Conservation (phyloP, 208 protist genomes). For the Leishmania guyanensis region DNA sequence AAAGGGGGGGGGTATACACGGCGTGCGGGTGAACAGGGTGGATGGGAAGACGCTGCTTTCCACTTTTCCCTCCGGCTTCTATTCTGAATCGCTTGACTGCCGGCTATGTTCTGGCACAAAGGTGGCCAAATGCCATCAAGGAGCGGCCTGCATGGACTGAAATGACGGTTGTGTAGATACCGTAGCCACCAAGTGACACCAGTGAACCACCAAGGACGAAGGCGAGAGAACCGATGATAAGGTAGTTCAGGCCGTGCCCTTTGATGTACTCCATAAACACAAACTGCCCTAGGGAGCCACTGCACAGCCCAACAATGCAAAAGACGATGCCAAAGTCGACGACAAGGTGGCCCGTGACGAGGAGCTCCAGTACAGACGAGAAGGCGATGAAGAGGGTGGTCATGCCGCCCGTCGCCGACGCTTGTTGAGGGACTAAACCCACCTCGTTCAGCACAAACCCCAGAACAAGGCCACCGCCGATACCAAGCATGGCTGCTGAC, state of each 20-base stretch:
- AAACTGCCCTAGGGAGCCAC: conserved; percentile 69
- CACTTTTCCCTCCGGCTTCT: neutral
- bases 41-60: neutral
- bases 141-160: conserved; percentile 35
- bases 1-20: too few species aligned
- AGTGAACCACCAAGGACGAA: conserved; percentile 75
- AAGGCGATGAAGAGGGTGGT: conserved; percentile 86
- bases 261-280: conserved; percentile 81
- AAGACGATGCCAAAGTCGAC: conserved; percentile 69
- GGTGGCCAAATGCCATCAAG: conserved; percentile 53
- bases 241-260: conserved; percentile 50
- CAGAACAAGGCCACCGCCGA: conserved; percentile 83
- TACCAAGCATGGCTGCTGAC: conserved; percentile 79
- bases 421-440: conserved; percentile 69
- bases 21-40: neutral
- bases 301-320: conserved; percentile 58
- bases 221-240: conserved; percentile 68
- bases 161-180: conserved; percentile 72
- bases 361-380: conserved; percentile 53
- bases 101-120: conserved; percentile 36
- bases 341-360: conserved; percentile 56
- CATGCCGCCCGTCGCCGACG: conserved; percentile 71
- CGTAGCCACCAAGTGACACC: conserved; percentile 59
- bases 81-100: neutral
- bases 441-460: conserved; percentile 87